Percentiles rank a stretch among this genome's conserved stretches.
Conservation (phyloP, 306 rosid genomes). For the Medicago truncatula region MtrunA17r5.0-ANR NC_053047.1:8229501-8230000, state of each 20-base stretch:
- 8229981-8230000: too few species aligned
- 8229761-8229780: slow-evolving; percentile 15
- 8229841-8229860: slow-evolving; percentile 24
- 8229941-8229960: too few species aligned
- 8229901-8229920: too few species aligned
- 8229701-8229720: slow-evolving; percentile 98
- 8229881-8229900: too few species aligned
- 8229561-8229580: background rate
- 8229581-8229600: background rate
- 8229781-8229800: slow-evolving; percentile 22
- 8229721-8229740: slow-evolving; percentile 92
- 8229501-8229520: background rate
- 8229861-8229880: too few species aligned
- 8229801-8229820: slow-evolving; percentile 26
- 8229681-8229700: slow-evolving; percentile 99
- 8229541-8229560: background rate
- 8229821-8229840: slow-evolving; percentile 19
- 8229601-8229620: background rate
- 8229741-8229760: slow-evolving; percentile 34
- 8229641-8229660: slow-evolving; percentile 15
- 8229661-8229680: slow-evolving; percentile 71
- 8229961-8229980: too few species aligned
- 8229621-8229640: slow-evolving; percentile 32
- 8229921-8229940: too few species aligned
- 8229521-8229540: background rate